Base-by-base conservation (phyloP, 2,329 filamentous ascomycete species). In the Fusarium armeniacum region DNA sequence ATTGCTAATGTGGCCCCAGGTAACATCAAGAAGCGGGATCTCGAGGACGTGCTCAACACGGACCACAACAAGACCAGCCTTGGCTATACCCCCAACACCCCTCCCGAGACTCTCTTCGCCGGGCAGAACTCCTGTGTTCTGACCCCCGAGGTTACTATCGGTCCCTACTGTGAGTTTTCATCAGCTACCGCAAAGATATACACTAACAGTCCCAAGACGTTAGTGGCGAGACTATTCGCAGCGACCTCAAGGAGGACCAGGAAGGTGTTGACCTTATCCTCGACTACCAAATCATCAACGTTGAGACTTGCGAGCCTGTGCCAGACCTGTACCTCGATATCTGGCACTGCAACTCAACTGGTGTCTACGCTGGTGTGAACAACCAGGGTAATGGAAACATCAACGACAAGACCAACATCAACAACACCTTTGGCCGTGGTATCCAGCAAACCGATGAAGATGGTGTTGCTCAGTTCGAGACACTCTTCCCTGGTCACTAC, bases 81-180 rank as follows among this genome's bases (percentile, higher is more conserved):
- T 7, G 75, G 76, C 5, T 80, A 78, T 64, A 78, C 73, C 6
- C 47, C 71, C 6, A 68, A 77, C 44, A 79, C 78, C 12, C 63
- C 78, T 1, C 64, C 71, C 51, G 58, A 61, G 0, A 76, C 64
- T 65, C 75, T 83, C 13, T 84, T 84, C 59, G 74, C 78, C 4
- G 76, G 77, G 20, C 78, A 80, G 44, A 78, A 76, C 22, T 80
- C 82, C 5, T 87, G 85, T 57, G 78, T 85, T 8, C 75, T 87
- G 15, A 82, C 79, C 4, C 83, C 83, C 0, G 84, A 86, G 69
- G 82, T 83, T 16, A 86, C 83, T 6, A 78, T 85, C 66, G 84
- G 84, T 2, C 85, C 85, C 65, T 73, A 82, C 76, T 71, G 83
- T 78, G 65, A 44, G 49, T 45, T 40, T 0, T 13, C 0, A 0